Evolutionary conservation across 352 stramenopile genomes (phyloP).

Genomic region (Globisporangium takayamanum): DNA sequence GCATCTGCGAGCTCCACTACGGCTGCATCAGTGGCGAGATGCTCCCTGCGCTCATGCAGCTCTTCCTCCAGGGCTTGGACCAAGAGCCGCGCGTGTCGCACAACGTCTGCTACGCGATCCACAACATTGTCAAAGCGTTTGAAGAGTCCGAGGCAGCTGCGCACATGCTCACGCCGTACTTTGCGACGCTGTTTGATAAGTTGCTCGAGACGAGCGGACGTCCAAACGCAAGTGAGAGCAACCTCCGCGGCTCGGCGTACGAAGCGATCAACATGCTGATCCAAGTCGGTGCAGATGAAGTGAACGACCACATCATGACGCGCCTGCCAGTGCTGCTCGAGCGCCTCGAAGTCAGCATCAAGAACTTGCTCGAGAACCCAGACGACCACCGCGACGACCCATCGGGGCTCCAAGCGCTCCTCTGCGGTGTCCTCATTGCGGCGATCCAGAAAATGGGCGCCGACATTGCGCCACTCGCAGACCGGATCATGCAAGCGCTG

Average conservation of each 20-base stretch:
- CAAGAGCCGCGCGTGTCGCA: constrained; percentile 89
- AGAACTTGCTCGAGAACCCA: constrained; percentile 54
- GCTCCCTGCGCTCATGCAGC: constrained; percentile 84
- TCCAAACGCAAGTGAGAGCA: constrained; percentile 84
- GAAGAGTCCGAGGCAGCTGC: constrained; percentile 64
- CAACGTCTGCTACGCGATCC: constrained; percentile 95
- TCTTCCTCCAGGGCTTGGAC: constrained; percentile 80
- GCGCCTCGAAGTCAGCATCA: constrained; percentile 67
- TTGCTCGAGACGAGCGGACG: constrained; percentile 89
- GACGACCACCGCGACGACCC: constrained; percentile 74
- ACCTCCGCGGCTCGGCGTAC: constrained; percentile 89
- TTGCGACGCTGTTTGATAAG: constrained; percentile 88
- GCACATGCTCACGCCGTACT: constrained; percentile 91
- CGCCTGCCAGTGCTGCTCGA: constrained; percentile 79
- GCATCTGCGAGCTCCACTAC: constrained; percentile 95
- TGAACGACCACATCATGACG: constrained; percentile 74
- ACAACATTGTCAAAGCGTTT: constrained; percentile 95
- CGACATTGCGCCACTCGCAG: constrained; percentile 82
- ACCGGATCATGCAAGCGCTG: constrained; percentile 94
- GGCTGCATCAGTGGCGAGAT: constrained; percentile 86
- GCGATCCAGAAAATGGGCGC: constrained; percentile 90
- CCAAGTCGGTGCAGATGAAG: constrained; percentile 67
- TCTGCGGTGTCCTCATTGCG: constrained; percentile 91
- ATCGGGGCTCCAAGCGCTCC: constrained; percentile 69
- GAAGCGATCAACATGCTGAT: constrained; percentile 94